Evolutionary conservation across 768 basidiomycete species (phyloP), one percentile per base, ranked within the genome.

Genomic region (Termitomyces sp.): DNA sequence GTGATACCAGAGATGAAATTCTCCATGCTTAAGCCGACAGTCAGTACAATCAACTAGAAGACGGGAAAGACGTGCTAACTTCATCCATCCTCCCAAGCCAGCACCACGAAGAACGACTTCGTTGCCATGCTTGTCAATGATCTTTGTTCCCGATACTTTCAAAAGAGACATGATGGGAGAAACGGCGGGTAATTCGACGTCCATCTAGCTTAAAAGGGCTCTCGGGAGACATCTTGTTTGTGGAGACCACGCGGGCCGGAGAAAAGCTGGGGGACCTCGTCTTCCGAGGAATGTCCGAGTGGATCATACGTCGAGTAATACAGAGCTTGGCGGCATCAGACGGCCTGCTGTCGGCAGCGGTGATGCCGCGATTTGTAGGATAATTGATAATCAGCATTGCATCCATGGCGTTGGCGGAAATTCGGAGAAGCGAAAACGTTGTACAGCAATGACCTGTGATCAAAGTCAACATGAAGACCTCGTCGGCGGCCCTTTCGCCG

Each of bases 11-110:
- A 81, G 58, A 89, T 88, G 66, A 89, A 89, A 71, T 89, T 89
- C 72, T 89, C 87, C 87, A 87, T 86, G 70, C 85, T 88, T 42
- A 30, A 5, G 34, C 33, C 16, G 16, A 58, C 30, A 55, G 30
- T 59, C 39, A 61, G 45, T 31, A 60, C 52, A 6, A 58, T 58
- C 18, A 59, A 37, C 33, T 46, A 18, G 22, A 37, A 39, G 39
- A 31, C 39, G 58, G 49, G 61, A 20, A 15, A 56, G 13, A 45
- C 36, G 30, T 13, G 80, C 89, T 70, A 66, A 91, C 89, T 86
- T 90, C 86, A 92, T 88, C 89, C 89, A 91, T 67, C 89, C 89
- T 61, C 89, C 89, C 22, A 91, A 74, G n/a, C 89, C 88, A 55
- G 89, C 89, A 22, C 90, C 90, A 47, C 85, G 75, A 55, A 89